These are phyloP conservation scores for Solanum virginianum DNA, from an alignment of 257 asterid species.

Conservation along the genomic window DNA sequence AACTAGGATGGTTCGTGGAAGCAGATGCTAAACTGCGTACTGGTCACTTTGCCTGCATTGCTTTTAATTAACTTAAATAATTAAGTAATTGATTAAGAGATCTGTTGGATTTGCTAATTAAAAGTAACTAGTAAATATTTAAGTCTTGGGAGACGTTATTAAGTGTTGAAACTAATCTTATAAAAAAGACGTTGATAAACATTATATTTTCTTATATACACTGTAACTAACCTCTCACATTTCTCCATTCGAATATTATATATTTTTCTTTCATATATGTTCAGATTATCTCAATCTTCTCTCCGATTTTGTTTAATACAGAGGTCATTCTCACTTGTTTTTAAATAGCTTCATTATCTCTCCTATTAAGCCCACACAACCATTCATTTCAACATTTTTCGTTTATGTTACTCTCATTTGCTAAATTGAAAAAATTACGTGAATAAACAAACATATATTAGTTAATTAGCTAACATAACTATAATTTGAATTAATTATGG, in stretches of 20 bases:
- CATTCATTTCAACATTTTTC: not conserved
- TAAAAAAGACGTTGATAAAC: not conserved
- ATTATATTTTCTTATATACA: too few species aligned
- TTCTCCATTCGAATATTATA: too few species aligned
- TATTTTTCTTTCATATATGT: not conserved
- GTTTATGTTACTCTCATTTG: too few species aligned
- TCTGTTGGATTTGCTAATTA: not conserved
- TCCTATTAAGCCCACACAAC: not conserved
- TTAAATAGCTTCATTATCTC: not conserved
- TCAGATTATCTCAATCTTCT: not conserved
- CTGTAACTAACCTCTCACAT: too few species aligned
- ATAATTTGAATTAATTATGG: too few species aligned
- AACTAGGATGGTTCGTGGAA: conserved; percentile 5
- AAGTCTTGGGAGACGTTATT: not conserved
- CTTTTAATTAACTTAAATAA: not conserved
- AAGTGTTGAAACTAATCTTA: not conserved
- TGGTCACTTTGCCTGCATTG: not conserved
- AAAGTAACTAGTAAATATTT: not conserved
- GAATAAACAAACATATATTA: too few species aligned
- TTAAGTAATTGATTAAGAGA: not conserved
- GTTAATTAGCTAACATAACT: too few species aligned
- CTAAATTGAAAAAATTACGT: too few species aligned
- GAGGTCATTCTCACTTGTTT: not conserved
- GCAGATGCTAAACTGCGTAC: not conserved
- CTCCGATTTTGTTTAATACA: not conserved